Evolutionary conservation across 441 rosid genomes (phyloP).

Genomic region (Syzygium malaccense): DNA sequence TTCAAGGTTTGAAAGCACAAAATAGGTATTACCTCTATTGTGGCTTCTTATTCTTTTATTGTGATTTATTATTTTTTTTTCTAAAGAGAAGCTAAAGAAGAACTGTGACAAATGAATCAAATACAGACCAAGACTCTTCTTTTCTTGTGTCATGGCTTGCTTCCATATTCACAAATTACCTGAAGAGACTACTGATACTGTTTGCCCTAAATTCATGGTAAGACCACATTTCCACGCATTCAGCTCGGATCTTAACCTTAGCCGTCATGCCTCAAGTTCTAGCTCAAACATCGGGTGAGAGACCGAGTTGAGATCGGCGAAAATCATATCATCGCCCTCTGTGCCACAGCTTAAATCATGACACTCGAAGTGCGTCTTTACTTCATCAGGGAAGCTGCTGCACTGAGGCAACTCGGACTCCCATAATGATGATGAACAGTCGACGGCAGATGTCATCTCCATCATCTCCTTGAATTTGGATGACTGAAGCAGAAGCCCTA

Average conservation of each 20-base stretch:
- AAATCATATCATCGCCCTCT: conserved; percentile 37
- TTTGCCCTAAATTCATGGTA: background rate
- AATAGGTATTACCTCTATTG: background rate
- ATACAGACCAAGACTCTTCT: background rate
- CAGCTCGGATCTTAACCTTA: conserved; percentile 9
- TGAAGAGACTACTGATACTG: background rate
- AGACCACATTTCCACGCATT: background rate
- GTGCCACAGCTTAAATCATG: conserved; percentile 41
- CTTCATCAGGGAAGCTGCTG: conserved; percentile 66
- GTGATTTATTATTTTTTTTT: background rate
- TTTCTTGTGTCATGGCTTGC: background rate
- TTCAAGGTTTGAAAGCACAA: background rate
- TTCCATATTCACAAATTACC: background rate
- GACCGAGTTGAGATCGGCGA: conserved; percentile 43
- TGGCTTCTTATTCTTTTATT: background rate
- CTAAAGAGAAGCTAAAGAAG: background rate
- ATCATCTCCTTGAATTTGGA: conserved; percentile 62
- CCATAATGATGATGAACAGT: conserved; percentile 13
- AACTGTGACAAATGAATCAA: background rate
- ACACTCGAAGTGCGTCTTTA: conserved; percentile 57
- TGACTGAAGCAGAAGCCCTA: conserved; percentile 52
- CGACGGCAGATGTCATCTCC: conserved; percentile 48
- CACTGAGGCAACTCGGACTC: conserved; percentile 28
- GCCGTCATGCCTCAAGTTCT: conserved; percentile 21
- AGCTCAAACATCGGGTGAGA: conserved; percentile 29